These are phyloP conservation scores for Biscogniauxia marginata DNA, from an alignment of 2,329 filamentous ascomycete genomes.

Conservation along the genomic window DNA sequence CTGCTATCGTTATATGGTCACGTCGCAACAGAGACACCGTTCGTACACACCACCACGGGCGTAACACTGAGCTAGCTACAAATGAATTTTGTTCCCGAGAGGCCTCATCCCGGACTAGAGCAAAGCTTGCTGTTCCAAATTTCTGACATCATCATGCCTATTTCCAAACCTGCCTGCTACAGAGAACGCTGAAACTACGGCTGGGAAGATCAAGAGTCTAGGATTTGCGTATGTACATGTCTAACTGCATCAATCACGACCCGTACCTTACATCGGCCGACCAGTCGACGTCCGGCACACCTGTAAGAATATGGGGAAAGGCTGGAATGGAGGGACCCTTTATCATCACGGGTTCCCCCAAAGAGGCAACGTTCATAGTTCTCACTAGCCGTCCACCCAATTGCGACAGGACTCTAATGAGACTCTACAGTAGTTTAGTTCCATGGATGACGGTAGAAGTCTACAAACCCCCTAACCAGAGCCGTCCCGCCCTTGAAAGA, in stretches of 20 bases:
- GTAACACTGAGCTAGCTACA: slow-evolving; percentile 2
- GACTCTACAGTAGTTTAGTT: not conserved
- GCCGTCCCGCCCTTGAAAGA: not conserved
- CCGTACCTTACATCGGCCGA: slow-evolving; percentile 32
- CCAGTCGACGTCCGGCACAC: slow-evolving; percentile 26
- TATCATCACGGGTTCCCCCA: slow-evolving; percentile 25
- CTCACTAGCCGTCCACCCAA: not conserved
- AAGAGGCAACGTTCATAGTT: slow-evolving; percentile 13
- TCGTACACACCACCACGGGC: slow-evolving; percentile 4
- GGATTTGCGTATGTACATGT: slow-evolving; percentile 13
- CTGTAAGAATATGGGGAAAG: slow-evolving; percentile 24
- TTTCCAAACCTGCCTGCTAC: slow-evolving; percentile 18
- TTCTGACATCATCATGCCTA: slow-evolving; percentile 25
- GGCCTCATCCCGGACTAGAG: not conserved
- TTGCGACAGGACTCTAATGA: not conserved
- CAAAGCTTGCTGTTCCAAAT: not conserved
- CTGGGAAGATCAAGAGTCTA: slow-evolving; percentile 12
- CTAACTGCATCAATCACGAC: slow-evolving; percentile 21
- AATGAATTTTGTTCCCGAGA: slow-evolving; percentile 5
- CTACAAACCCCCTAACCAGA: not conserved
- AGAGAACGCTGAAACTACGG: slow-evolving; percentile 9
- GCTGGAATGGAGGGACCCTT: slow-evolving; percentile 27
- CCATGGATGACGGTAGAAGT: not conserved
- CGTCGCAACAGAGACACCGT: slow-evolving; percentile 7
- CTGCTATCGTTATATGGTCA: slow-evolving; percentile 10